Evolutionary conservation across 2,329 filamentous ascomycete genomes (phyloP).

Genomic region (Ophiostoma sp.): DNA sequence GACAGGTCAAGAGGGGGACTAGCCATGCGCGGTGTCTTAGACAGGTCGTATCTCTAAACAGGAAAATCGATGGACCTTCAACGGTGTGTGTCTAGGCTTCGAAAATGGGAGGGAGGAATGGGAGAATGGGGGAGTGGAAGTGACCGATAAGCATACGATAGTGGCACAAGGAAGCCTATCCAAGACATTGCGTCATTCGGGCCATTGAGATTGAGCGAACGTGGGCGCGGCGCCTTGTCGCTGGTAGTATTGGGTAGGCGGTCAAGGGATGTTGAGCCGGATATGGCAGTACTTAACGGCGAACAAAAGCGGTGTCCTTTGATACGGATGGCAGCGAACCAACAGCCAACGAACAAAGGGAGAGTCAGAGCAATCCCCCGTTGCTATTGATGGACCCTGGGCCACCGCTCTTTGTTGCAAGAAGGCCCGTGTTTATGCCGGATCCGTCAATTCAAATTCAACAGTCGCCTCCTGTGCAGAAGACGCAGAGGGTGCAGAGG

Average conservation of each 20-base stretch:
- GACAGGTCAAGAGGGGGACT: neutral
- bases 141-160: neutral
- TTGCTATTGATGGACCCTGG: neutral
- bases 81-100: neutral
- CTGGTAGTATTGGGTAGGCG: neutral
- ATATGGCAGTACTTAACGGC: neutral
- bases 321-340: neutral
- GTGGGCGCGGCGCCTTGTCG: neutral
- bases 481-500: neutral
- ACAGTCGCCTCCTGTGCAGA: neutral
- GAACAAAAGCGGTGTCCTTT: neutral
- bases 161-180: neutral
- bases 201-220: neutral
- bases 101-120: too few relatives aligned
- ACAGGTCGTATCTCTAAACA: neutral
- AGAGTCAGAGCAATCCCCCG: neutral
- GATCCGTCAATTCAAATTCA: neutral
- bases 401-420: neutral
- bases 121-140: neutral
- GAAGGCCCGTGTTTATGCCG: neutral
- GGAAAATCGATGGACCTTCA: neutral
- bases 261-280: neutral
- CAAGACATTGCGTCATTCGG: neutral
- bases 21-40: slow-evolving; percentile 2
- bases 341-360: slow-evolving; percentile 12